Evolutionary conservation across 495 filamentous ascomycete genomes (phyloP).

Genomic region (Tuber borchii): DNA sequence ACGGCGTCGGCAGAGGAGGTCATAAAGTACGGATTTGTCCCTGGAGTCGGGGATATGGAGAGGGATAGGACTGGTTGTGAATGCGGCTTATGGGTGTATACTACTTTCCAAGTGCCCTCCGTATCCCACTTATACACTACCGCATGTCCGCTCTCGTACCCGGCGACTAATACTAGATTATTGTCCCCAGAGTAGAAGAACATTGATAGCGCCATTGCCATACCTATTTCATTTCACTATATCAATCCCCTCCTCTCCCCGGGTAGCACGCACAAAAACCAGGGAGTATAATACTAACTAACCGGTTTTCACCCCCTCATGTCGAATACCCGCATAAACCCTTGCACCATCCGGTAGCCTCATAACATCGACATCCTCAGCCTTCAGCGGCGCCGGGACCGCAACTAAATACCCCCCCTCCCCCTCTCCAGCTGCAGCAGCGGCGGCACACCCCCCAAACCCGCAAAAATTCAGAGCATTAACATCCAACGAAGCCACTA

Average conservation of each 20-base stretch:
- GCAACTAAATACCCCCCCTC: conserved; percentile 57
- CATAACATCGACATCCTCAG: conserved; percentile 77
- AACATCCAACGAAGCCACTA: conserved; percentile 73
- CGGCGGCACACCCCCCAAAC: conserved; percentile 54
- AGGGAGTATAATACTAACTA: background rate
- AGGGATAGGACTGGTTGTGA: conserved; percentile 82
- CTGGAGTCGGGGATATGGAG: conserved; percentile 51
- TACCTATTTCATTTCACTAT: conserved; percentile 51
- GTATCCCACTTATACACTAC: conserved; percentile 50
- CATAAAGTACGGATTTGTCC: conserved; percentile 54
- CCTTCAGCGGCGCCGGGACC: conserved; percentile 68
- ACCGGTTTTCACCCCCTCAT: conserved; percentile 26
- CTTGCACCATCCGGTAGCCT: conserved; percentile 68
- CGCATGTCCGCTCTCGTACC: conserved; percentile 79
- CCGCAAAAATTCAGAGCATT: conserved; percentile 96
- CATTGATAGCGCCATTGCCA: conserved; percentile 80
- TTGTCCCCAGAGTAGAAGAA: conserved; percentile 41
- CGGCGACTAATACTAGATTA: conserved; percentile 59
- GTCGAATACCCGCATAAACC: conserved; percentile 50
- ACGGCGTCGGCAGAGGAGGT: conserved; percentile 77
- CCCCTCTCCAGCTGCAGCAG: background rate
- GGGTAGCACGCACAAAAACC: background rate
- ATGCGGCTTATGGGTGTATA: conserved; percentile 64
- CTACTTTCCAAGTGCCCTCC: conserved; percentile 51
- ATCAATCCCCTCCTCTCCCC: background rate